Evolutionary conservation across 108 stramenopile genomes (phyloP), one percentile per base, ranked within the genome.

Genomic region (Fragilaria radians): DNA sequence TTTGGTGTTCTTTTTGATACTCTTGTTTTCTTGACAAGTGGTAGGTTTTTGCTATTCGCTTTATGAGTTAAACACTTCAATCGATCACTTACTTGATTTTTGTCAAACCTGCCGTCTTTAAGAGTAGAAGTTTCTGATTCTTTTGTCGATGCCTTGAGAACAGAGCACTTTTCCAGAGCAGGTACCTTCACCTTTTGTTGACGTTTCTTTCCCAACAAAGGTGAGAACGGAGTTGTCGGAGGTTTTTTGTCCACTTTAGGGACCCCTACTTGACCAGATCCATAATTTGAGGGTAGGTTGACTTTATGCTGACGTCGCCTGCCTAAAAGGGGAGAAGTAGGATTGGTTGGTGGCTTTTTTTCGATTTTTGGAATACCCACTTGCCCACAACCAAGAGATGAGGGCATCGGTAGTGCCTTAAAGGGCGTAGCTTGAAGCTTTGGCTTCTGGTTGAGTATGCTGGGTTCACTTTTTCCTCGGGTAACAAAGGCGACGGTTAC

Each of bases 191-290:
- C 17, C 36, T 42, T 42, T 42, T 42, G 36, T 11, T 11, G 36
- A 11, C 36, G 36, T 42, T 42, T 42, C 19, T 23, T 19, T 33
- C 64, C 64, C 4, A 81, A 48, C 32, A 76, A 31, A 25, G 79
- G 79, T 14, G 75, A 77, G 48, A 55, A 57, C 11, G 79, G 79
- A 4, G 68, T 64, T 24, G 81, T 82, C 4, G 67, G 63, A 14
- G 71, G 74, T 68, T 66, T 63, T 47, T 76, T 82, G 21, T 72
- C 71, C 3, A 82, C 67, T 57, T 68, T 72, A 22, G 76, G 81
- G 25, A 82, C 67, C 3, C 77, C 77, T 3, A 52, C 51, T 11
- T 53, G 27, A 14, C 80, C 80, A 19, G 67, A 42, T 42, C 50
- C 50, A 21, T 51, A 25, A 19, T 25, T 21, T 24, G 50, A 9